phyloP scores from a whole-genome alignment of 108 stramenopile species.

The Cyclotella atomus region DNA sequence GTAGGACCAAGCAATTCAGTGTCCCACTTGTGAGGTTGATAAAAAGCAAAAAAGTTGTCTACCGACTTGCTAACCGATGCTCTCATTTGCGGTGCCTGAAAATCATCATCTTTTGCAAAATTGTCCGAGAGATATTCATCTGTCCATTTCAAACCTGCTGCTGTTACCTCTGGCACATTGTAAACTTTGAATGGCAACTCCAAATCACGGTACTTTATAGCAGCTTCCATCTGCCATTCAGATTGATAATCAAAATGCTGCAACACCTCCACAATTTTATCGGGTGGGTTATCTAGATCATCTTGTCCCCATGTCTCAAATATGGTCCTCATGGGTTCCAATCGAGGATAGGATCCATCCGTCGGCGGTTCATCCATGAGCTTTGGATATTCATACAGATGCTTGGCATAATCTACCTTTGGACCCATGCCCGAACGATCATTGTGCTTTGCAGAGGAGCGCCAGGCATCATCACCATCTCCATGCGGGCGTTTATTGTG shows the following conservation, averaged over 20 bases:
- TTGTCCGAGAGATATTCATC: constrained; percentile 76
- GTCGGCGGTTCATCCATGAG: constrained; percentile 53
- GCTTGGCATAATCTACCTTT: constrained; percentile 70
- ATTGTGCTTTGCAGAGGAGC: constrained; percentile 1
- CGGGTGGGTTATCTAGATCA: constrained; percentile 66
- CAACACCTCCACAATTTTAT: constrained; percentile 58
- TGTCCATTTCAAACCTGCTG: constrained; percentile 75
- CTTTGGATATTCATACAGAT: constrained; percentile 68
- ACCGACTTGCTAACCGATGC: constrained; percentile 64
- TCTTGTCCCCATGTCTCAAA: constrained; percentile 83
- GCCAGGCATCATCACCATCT: constrained; percentile 48
- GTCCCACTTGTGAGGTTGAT: constrained; percentile 57
- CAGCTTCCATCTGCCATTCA: constrained; percentile 60
- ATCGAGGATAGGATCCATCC: constrained; percentile 66
- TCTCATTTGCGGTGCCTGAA: constrained; percentile 37
- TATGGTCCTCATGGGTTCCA: constrained; percentile 60
- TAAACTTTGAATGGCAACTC: constrained; percentile 86
- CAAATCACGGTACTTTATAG: constrained; percentile 67
- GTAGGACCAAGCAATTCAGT: constrained; percentile 63
- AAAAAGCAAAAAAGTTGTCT: constrained; percentile 87
- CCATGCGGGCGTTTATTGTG: constrained; percentile 12
- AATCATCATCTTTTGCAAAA: constrained; percentile 45
- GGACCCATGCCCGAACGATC: constrained; percentile 29
- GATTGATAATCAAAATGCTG: constrained; percentile 81
- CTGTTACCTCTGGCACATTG: constrained; percentile 77